phyloP scores from a whole-genome alignment of 305 asterid species.

The Fraxinus platypoda region DNA sequence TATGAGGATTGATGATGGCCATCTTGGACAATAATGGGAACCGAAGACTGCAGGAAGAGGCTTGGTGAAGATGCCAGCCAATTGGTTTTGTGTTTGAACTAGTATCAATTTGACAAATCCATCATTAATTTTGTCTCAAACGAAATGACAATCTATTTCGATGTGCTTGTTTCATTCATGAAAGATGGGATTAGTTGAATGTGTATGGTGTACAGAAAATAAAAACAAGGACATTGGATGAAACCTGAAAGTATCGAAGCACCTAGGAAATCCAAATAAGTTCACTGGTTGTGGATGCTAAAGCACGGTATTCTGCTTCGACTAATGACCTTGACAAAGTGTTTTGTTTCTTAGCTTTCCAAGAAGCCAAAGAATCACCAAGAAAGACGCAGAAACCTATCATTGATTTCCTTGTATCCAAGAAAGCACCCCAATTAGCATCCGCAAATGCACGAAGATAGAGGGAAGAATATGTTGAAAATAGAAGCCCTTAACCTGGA shows the following conservation, averaged over 20 bases:
- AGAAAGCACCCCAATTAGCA: constrained; percentile 13
- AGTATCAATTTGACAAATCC: no score
- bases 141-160: no score
- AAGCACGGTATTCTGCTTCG: background rate
- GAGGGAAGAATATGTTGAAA: background rate
- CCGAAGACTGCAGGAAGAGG: no score
- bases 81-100: no score
- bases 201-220: background rate
- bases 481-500: background rate
- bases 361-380: background rate
- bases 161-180: no score
- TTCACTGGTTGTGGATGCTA: background rate
- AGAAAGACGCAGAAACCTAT: background rate
- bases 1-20: no score
- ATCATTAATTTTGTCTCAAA: no score
- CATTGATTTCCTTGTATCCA: background rate
- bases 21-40: no score
- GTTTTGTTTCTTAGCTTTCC: background rate
- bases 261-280: constrained; percentile 24
- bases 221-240: background rate
- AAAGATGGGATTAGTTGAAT: no score
- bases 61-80: no score
- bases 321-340: background rate
- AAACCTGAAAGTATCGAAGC: background rate
- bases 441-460: background rate